Conservation (phyloP, 768 basidiomycete species). For the Suillus placidus region DNA sequence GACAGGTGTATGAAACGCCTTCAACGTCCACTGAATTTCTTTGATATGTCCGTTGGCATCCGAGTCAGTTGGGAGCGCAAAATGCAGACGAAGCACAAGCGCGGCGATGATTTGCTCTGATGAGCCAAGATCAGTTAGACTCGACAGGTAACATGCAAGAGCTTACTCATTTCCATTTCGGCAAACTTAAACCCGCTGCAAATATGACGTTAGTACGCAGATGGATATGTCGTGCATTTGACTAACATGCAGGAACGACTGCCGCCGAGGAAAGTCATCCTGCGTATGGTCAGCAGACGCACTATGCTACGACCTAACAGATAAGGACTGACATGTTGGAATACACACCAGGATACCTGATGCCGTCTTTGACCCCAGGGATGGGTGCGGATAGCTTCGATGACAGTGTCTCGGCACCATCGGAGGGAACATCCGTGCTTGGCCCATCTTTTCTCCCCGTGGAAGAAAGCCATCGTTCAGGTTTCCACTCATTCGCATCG, state of each 20-base stretch:
- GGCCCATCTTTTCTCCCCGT: slow-evolving; percentile 1
- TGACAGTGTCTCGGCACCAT: slow-evolving; percentile 19
- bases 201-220: slow-evolving; percentile 17
- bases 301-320: not conserved
- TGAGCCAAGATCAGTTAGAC: not conserved
- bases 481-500: slow-evolving; percentile 45
- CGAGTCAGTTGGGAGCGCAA: not conserved
- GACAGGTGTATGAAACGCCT: not conserved
- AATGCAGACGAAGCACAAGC: not conserved
- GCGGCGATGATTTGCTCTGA: not conserved
- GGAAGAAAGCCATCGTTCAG: slow-evolving; percentile 45
- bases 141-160: not conserved
- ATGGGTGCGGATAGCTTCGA: not conserved
- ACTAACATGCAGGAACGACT: slow-evolving; percentile 6
- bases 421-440: slow-evolving; percentile 30
- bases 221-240: slow-evolving; percentile 42
- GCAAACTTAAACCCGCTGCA: slow-evolving; percentile 9
- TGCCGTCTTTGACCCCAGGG: slow-evolving; percentile 2
- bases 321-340: slow-evolving; percentile 40
- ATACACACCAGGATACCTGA: slow-evolving; percentile 43
- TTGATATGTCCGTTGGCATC: not conserved
- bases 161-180: slow-evolving; percentile 10
- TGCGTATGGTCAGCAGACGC: not conserved
- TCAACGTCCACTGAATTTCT: not conserved
- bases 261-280: slow-evolving; percentile 5